phyloP scores from a whole-genome alignment of 441 rosid species.

The Eutrema salsugineum region DNA sequence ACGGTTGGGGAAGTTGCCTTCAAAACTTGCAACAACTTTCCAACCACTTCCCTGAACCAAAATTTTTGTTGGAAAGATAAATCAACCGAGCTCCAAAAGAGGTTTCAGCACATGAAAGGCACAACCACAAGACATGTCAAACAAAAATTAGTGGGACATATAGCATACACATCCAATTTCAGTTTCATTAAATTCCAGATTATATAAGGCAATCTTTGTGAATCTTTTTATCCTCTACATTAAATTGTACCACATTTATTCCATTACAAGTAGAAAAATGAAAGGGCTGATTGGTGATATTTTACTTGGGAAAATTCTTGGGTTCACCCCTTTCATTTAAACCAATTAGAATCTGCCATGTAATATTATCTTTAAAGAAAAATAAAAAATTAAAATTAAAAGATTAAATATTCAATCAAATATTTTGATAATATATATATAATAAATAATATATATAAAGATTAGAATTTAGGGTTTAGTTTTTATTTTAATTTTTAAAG shows the following conservation, averaged over 20 bases:
- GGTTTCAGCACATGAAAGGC: slow-evolving; percentile 6
- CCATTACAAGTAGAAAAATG: neutral
- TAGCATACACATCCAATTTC: neutral
- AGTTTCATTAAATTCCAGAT: neutral
- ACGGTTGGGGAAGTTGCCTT: slow-evolving; percentile 59
- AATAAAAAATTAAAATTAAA: no score
- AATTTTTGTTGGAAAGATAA: slow-evolving; percentile 3
- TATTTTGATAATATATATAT: no score
- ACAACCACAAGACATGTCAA: slow-evolving; percentile 7
- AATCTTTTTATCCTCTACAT: neutral
- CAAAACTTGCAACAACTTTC: slow-evolving; percentile 72
- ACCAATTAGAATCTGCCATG: no score
- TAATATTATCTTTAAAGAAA: no score
- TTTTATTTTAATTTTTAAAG: no score
- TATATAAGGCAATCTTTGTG: neutral
- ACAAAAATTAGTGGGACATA: neutral
- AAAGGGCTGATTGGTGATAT: neutral
- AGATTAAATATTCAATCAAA: no score
- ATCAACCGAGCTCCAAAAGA: slow-evolving; percentile 2
- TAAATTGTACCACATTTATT: neutral
- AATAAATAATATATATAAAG: no score
- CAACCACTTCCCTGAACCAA: slow-evolving; percentile 59
- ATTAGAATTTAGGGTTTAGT: no score
- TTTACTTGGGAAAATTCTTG: no score
- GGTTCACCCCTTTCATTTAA: no score